These are phyloP conservation scores for Neofusicoccum cordaticola DNA, from an alignment of 2,329 filamentous ascomycete species.

Conservation along the genomic window DNA sequence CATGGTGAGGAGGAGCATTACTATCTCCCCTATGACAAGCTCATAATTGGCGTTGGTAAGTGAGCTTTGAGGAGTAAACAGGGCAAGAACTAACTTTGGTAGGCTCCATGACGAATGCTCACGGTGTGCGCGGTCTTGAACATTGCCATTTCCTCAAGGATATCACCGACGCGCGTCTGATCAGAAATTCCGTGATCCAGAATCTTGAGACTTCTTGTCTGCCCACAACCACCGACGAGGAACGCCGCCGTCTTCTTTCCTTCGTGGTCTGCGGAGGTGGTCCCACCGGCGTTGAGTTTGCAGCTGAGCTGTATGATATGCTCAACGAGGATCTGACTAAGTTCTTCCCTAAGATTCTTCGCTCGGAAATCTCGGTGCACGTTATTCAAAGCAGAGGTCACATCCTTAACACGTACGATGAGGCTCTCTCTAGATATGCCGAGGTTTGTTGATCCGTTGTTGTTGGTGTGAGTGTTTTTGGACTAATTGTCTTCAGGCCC, in stretches of 20 bases:
- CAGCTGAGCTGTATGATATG: conserved; percentile 92
- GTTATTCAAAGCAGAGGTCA: conserved; percentile 92
- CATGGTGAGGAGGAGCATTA: conserved; percentile 74
- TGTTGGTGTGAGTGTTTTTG: background rate
- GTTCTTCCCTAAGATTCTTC: conserved; percentile 83
- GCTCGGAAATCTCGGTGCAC: conserved; percentile 97
- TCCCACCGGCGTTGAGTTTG: conserved; percentile 95
- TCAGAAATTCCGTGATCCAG: conserved; percentile 81
- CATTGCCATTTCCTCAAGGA: conserved; percentile 95
- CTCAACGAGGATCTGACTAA: conserved; percentile 87
- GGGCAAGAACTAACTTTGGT: background rate
- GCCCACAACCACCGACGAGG: conserved; percentile 87
- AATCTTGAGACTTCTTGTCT: conserved; percentile 90
- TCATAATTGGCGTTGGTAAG: conserved; percentile 79
- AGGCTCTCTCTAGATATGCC: conserved; percentile 86
- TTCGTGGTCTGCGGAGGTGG: conserved; percentile 96
- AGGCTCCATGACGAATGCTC: conserved; percentile 85
- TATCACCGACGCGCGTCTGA: conserved; percentile 84
- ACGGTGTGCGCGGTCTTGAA: conserved; percentile 92
- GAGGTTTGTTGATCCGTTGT: conserved; percentile 50
- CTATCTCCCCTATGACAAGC: conserved; percentile 96
- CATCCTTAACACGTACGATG: conserved; percentile 97
- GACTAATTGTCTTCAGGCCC: conserved; percentile 46
- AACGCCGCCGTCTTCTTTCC: conserved; percentile 81
- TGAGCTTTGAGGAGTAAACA: conserved; percentile 4